Evolutionary conservation across 1,284 basidiomycete genomes (phyloP).

Genomic region (Tausonia pullulans): DNA sequence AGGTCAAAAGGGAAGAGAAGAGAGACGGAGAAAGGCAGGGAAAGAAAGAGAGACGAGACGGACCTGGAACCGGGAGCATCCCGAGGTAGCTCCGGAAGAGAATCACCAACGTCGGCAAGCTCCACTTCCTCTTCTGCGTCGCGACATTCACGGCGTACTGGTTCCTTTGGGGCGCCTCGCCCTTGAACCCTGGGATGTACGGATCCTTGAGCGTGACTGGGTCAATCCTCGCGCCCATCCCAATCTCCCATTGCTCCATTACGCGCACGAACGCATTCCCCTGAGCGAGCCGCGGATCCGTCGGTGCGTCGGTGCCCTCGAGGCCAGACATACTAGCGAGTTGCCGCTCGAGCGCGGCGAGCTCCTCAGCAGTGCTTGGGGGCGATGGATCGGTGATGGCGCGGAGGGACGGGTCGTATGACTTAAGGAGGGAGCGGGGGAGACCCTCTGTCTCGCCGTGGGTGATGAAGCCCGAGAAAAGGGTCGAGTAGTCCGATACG

Average conservation of each 20-base stretch:
- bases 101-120: conserved; percentile 11
- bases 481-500: conserved; percentile 45
- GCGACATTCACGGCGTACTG: conserved; percentile 14
- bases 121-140: conserved; percentile 10
- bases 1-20: conserved; percentile 7
- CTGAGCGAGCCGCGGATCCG: background rate
- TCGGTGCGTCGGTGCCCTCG: background rate
- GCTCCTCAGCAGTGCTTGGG: conserved; percentile 7
- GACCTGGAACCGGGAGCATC: background rate
- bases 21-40: background rate
- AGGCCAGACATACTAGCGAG: background rate
- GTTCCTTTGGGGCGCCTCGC: conserved; percentile 1
- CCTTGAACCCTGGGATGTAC: background rate
- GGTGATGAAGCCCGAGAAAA: conserved; percentile 67
- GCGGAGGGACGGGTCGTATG: background rate
- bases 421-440: background rate
- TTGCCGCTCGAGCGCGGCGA: background rate
- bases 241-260: background rate
- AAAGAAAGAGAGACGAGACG: background rate
- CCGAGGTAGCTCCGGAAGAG: conserved; percentile 11
- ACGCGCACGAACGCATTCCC: background rate
- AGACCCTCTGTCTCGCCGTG: conserved; percentile 21
- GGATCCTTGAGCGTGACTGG: conserved; percentile 4
- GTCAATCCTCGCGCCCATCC: conserved; percentile 1
- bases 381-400: conserved; percentile 9